Evolutionary conservation across 805 yeast species (phyloP).

Genomic region (Kodamaea nitidulidarum): DNA sequence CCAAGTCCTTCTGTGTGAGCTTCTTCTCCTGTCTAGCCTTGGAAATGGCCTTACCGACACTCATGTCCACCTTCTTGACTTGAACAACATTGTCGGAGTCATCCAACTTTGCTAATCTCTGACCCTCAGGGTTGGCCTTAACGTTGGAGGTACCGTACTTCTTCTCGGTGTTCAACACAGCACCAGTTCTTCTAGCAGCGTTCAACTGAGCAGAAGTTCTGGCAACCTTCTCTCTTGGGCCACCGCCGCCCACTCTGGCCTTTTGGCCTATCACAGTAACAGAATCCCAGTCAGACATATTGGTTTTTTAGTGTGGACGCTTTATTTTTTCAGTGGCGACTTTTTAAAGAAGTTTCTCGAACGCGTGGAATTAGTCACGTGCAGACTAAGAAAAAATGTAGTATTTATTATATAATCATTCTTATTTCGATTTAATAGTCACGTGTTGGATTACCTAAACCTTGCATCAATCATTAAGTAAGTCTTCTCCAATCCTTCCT

Average conservation of each 20-base stretch:
- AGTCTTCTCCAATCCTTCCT: too few relatives aligned
- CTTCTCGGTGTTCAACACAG: conserved; percentile 87
- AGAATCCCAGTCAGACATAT: conserved; percentile 81
- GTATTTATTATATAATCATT: too few relatives aligned
- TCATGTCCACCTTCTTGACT: conserved; percentile 78
- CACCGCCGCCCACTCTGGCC: conserved; percentile 84
- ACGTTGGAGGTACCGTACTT: conserved; percentile 68
- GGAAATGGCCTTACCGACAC: conserved; percentile 84
- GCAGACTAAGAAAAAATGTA: too few relatives aligned
- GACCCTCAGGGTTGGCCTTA: conserved; percentile 81
- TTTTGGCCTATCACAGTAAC: conserved; percentile 86
- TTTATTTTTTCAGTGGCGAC: neutral
- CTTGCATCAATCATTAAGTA: too few relatives aligned
- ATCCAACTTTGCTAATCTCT: conserved; percentile 88
- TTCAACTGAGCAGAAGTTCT: conserved; percentile 74
- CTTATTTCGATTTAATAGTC: too few relatives aligned
- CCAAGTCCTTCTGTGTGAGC: conserved; percentile 92
- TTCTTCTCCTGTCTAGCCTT: conserved; percentile 84
- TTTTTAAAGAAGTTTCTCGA: conserved; percentile 4
- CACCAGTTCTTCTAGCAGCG: conserved; percentile 91
- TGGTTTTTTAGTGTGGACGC: neutral
- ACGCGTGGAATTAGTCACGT: neutral
- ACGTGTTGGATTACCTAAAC: too few relatives aligned
- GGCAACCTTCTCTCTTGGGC: conserved; percentile 83
- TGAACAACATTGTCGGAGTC: conserved; percentile 91